Conservation (phyloP, 441 rosid genomes). For the Gossypium schwendimanii region DNA sequence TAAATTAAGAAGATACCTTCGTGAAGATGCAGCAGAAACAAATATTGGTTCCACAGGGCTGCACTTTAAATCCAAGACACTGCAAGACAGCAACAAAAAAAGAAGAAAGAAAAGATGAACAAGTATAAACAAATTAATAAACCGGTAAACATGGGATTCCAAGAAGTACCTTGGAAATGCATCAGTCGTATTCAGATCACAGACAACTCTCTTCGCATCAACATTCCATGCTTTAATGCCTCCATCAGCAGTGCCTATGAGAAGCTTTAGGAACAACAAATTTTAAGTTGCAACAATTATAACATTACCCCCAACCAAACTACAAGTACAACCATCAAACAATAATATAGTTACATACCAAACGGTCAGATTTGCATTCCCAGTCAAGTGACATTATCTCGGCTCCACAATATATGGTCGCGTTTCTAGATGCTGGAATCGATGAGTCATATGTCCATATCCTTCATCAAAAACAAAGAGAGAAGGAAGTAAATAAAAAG, state of each 20-base stretch:
- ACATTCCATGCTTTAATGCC: constrained; percentile 77
- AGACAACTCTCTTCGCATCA: constrained; percentile 73
- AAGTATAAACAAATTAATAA: constrained; percentile 6
- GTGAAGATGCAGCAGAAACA: constrained; percentile 68
- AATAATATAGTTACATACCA: constrained; percentile 32
- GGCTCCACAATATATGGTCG: constrained; percentile 68
- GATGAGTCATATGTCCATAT: constrained; percentile 71
- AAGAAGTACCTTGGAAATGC: constrained; percentile 49
- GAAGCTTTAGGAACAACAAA: constrained; percentile 44
- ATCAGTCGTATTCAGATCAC: constrained; percentile 56
- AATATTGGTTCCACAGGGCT: constrained; percentile 73
- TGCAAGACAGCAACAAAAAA: constrained; percentile 17
- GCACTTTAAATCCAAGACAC: constrained; percentile 66
- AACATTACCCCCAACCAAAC: not conserved
- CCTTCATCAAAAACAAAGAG: constrained; percentile 25
- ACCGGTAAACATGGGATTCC: not conserved
- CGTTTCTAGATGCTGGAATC: constrained; percentile 64
- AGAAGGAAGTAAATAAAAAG: not conserved
- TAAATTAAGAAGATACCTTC: constrained; percentile 27
- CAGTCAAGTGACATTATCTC: constrained; percentile 70
- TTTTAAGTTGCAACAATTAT: not conserved
- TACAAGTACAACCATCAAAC: not conserved
- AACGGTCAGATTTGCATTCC: constrained; percentile 74
- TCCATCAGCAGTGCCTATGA: constrained; percentile 70
- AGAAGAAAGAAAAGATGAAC: not conserved